Percentiles rank a stretch among this genome's conserved stretches.
These are phyloP conservation scores for Polytrichum commune DNA, from an alignment of 225 moss, liverwort and hornwort species.

Conservation along the genomic window DNA sequence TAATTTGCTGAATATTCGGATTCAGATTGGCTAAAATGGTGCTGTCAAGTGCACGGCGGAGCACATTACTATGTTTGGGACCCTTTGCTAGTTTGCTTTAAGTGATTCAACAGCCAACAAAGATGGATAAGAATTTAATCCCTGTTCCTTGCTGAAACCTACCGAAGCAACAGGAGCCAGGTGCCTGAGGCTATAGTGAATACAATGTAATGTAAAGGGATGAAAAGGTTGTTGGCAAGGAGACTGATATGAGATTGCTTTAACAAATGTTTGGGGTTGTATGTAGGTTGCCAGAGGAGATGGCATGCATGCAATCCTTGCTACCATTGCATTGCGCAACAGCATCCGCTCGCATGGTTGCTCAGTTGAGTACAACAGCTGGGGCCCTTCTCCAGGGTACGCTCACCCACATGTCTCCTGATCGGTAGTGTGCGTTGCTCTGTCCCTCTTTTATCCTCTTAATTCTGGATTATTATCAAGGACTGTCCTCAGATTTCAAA, in stretches of 20 bases:
- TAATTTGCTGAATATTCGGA: no score
- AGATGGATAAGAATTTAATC: background rate
- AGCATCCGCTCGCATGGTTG: constrained; percentile 75
- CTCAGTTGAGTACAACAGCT: constrained; percentile 80
- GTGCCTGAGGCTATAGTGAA: background rate
- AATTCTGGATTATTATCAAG: no score
- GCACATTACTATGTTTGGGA: no score
- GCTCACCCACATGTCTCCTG: constrained; percentile 79
- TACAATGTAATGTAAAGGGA: background rate
- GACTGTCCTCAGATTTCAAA: no score
- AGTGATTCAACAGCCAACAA: no score
- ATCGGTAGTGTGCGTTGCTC: constrained; percentile 59
- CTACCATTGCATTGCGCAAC: constrained; percentile 77
- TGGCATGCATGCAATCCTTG: constrained; percentile 73
- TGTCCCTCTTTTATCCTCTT: background rate
- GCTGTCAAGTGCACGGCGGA: no score
- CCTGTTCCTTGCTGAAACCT: background rate
- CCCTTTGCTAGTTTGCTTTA: no score
- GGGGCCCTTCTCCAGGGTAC: constrained; percentile 87
- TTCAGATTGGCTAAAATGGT: no score
- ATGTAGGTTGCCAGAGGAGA: constrained; percentile 73
- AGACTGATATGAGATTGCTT: background rate
- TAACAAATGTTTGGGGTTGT: constrained; percentile 3
- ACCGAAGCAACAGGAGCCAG: background rate
- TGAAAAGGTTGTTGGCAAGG: background rate